Evolutionary conservation across 129 eudicot species (phyloP), one percentile per base, ranked within the genome.

Genomic region (Kitagawia praeruptora): DNA sequence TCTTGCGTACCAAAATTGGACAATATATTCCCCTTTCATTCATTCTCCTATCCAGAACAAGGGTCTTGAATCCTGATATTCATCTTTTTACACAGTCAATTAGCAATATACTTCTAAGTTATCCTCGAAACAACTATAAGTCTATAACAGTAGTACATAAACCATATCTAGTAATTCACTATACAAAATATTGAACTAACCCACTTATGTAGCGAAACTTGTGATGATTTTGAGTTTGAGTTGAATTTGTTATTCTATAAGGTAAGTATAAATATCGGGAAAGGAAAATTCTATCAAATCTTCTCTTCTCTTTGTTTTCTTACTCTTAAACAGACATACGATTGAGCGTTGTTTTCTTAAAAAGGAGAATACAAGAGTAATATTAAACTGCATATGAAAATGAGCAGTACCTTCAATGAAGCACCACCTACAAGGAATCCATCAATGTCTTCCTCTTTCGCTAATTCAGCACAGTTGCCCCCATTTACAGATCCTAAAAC

Each of bases 401-500:
- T 21, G 76, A n/a, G 7, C 28, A 0, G 7, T 73, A 73, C 77
- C 77, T 73, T 73, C 51, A 73, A 25, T 14, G 77, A 73, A 73
- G 77, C 77, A 73, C 77, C 77, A 5, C 77, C 77, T 42, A 73
- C 77, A 73, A 73, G 77, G 44, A 73, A 73, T 23, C 77, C 77
- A 73, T 73, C 77, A 44, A 73, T 73, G 31, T 73, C 77, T 73
- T 73, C 77, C 25, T 73, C 77, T 73, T 73, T 73, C 44, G 77
- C 77, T 54, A 73, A 39, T 73, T 73, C 77, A 0, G 77, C 77
- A 25, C 77, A 42, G 54, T 73, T 73, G 77, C 56, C 77, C 77
- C 77, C 77, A 44, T 95, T 95, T 70, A 95, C 98, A 78, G 98
- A 92, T 80, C 98, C 98, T 95, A 91, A 67, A 38, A 51, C 71